These are phyloP conservation scores for Entamoeba dispar DNA, from an alignment of 208 protist genomes.

Conservation along the genomic window DNA sequence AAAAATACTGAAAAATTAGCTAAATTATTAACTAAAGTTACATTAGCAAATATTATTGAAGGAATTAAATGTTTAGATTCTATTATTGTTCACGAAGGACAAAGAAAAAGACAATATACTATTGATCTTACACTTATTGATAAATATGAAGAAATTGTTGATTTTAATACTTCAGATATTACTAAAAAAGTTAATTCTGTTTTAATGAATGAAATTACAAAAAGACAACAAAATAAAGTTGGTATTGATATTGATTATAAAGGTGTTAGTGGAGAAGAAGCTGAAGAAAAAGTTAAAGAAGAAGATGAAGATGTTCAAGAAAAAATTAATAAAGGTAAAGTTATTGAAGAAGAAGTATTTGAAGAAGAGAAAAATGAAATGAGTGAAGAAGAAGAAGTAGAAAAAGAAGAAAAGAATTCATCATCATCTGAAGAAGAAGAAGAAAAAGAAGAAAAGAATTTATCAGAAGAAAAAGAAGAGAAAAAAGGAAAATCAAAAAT, in stretches of 20 bases:
- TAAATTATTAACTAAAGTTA: not conserved
- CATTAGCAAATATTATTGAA: not conserved
- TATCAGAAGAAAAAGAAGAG: not conserved
- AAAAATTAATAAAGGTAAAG: not conserved
- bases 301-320: not conserved
- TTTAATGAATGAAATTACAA: not conserved
- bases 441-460: not conserved
- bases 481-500: not conserved
- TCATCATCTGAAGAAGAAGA: not conserved
- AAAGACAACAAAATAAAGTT: slow-evolving; percentile 1
- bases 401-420: not conserved
- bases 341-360: not conserved
- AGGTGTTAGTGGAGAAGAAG: not conserved
- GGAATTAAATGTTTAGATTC: not conserved
- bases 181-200: not conserved
- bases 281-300: not conserved
- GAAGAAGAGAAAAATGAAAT: not conserved
- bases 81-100: not conserved
- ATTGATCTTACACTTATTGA: not conserved
- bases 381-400: not conserved
- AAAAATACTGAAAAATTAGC: not conserved
- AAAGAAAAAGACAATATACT: not conserved
- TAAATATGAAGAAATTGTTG: not conserved
- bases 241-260: slow-evolving; percentile 8
- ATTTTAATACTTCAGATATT: not conserved